Evolutionary conservation across 495 filamentous ascomycete genomes (phyloP), one percentile per base, ranked within the genome.

Genomic region (Penicillium riverlandense): DNA sequence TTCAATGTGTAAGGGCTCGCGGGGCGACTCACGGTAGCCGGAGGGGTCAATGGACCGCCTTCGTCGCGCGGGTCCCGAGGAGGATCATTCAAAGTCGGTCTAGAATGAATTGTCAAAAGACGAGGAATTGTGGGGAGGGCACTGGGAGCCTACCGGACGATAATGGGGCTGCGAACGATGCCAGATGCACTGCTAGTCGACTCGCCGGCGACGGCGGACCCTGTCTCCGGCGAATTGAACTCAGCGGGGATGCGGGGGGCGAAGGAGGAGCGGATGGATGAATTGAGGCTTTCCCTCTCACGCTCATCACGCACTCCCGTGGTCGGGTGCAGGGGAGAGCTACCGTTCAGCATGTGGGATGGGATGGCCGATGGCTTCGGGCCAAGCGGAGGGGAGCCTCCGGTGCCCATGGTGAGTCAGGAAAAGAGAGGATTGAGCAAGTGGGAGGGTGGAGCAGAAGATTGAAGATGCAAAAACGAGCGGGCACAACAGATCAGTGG

Each of bases 11-110:
- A 84, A 12, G 76, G 82, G 61, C 75, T 77, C 14, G 64, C 67
- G 29, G 77, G 76, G 43, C 76, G 71, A 54, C 72, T 79, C n/a
- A 64, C 64, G 0, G 63, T 64, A 29, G 73, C 55, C 10, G 74
- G 67, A 29, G 74, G 72, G 30, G 68, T 63, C 50, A 62, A 61
- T 8, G 64, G 72, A 32, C 54, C 70, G 7, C 76, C 77, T 57
- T 84, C 80, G 59, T 94, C 88, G 52, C 83, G 68, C 13, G 80
- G 78, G 65, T 91, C 86, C 53, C 86, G 73, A 16, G 86, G 82
- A 13, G 82, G 76, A 45, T 84, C 83, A 63, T 78, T 81, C 50
- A 85, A 58, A 10, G 52, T 50, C 35, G 62, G 57, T 49, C 65
- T 61, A 37, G 9, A 37, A 37, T 29, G 36, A 10, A 9, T 11